Base-by-base conservation (phyloP, 208 protist genomes). In the Angomonas desouzai region DNA sequence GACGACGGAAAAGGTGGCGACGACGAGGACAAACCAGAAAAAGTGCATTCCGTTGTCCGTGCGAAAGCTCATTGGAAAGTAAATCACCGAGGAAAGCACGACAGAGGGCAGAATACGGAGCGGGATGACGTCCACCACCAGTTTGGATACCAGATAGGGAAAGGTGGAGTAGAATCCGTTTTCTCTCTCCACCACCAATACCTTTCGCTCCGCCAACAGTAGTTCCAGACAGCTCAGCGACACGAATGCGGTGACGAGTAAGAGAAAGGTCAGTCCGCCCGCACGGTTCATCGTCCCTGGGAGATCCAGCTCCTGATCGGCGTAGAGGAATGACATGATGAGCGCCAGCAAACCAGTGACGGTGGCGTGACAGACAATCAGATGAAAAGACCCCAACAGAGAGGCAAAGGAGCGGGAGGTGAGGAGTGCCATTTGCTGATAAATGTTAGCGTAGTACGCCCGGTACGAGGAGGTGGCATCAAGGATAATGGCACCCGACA, bases 1-100 rank as follows among this genome's bases (percentile, higher is more conserved):
- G 66, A 72, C 83, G 10, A 94, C 61, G 25, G 88, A 91, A 66
- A 96, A 96, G 55, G 96, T 72, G 28, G 80, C 77, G 7, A 96
- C 68, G 32, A 98, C 63, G 11, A 86, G 28, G 30, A 97, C 77
- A 58, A 94, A 94, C 71, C 87, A 96, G 40, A 93, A 81, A 60
- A 96, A 97, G 65, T 94, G 80, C 10, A 73, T 65, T 7, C 85
- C 84, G 30, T 72, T 72, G 58, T 96, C 91, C 0, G 72, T 68
- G 60, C 91, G 91, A 48, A 94, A 84, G 43, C 91, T 89, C 88
- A 96, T 96, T 22, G 87, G 87, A 59, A 91, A 92, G 75, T 97
- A 97, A 48, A 94, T 95, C 48, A 96, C 74, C 20, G 79, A 78
- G 34, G 81, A 66, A n/a, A 97, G 78, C 43, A 94, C 85, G 51